Evolutionary conservation across 306 rosid species (phyloP).

Genomic region (Pueraria montana): DNA sequence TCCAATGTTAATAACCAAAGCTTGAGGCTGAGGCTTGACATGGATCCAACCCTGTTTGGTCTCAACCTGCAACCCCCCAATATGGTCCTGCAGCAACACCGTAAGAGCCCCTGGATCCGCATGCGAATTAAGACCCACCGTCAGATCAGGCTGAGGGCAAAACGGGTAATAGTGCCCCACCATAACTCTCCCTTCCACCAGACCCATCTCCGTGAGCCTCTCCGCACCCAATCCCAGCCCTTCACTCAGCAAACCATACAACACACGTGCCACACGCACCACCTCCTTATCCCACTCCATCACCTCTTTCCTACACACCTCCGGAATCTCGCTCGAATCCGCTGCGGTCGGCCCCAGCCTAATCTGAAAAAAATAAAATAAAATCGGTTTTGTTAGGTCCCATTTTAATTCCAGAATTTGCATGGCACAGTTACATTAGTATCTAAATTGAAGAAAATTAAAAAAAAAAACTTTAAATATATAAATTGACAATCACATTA

Average conservation of each 20-base stretch:
- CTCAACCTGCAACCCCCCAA: slow-evolving; percentile 86
- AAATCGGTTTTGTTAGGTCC: too few species aligned
- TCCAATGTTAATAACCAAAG: slow-evolving; percentile 83
- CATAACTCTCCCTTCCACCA: slow-evolving; percentile 52
- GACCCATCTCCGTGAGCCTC: slow-evolving; percentile 44
- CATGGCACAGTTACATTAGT: too few species aligned
- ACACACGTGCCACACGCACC: slow-evolving; percentile 54
- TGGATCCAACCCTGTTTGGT: slow-evolving; percentile 68
- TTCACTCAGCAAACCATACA: slow-evolving; percentile 57
- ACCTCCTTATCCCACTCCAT: slow-evolving; percentile 67
- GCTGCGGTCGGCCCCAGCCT: slow-evolving; percentile 51
- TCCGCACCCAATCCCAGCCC: slow-evolving; percentile 58
- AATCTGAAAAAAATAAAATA: slow-evolving; percentile 43
- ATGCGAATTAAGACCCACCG: slow-evolving; percentile 78
- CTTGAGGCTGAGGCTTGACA: slow-evolving; percentile 73
- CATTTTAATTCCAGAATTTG: too few species aligned
- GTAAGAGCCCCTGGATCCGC: slow-evolving; percentile 82
- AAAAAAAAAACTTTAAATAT: too few species aligned
- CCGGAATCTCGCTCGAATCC: slow-evolving; percentile 56
- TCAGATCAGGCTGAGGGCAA: slow-evolving; percentile 68
- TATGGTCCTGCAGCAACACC: slow-evolving; percentile 75
- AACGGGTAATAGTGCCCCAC: slow-evolving; percentile 61
- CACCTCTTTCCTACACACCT: slow-evolving; percentile 59
- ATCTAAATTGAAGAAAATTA: too few species aligned
- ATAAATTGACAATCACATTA: too few species aligned